Evolutionary conservation across 2,329 filamentous ascomycete genomes (phyloP).

Genomic region (Calycina marina): DNA sequence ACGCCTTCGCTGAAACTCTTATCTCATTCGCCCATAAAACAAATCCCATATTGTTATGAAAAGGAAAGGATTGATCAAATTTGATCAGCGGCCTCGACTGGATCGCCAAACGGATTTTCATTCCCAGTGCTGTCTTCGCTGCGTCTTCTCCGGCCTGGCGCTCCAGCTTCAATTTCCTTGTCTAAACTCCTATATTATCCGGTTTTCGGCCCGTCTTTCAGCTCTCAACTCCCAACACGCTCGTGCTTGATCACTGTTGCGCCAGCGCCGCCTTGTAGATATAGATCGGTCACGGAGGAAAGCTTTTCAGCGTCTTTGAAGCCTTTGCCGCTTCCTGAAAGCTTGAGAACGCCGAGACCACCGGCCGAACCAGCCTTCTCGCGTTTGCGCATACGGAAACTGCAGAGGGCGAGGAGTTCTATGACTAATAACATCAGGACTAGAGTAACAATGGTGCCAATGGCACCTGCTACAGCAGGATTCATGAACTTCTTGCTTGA

Average conservation of each 20-base stretch:
- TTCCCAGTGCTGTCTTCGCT: conserved; percentile 16
- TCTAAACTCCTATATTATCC: conserved; percentile 8
- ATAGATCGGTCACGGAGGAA: conserved; percentile 19
- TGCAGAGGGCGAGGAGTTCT: conserved; percentile 10
- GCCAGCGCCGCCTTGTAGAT: conserved; percentile 11
- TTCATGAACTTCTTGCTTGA: neutral
- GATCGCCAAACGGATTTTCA: conserved; percentile 18
- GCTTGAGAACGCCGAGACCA: conserved; percentile 7
- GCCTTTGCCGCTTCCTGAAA: conserved; percentile 13
- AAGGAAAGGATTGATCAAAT: too few relatives aligned
- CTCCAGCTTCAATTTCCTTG: conserved; percentile 10
- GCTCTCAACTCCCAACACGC: conserved; percentile 22
- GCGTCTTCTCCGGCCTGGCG: conserved; percentile 10
- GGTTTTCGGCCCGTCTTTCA: conserved; percentile 11
- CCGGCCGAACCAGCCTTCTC: conserved; percentile 1
- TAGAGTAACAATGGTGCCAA: conserved; percentile 18
- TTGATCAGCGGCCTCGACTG: too few relatives aligned
- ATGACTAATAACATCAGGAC: conserved; percentile 7
- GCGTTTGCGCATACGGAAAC: conserved; percentile 13
- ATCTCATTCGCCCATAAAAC: neutral
- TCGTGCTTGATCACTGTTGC: conserved; percentile 16
- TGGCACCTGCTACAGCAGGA: conserved; percentile 16
- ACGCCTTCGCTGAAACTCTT: too few relatives aligned
- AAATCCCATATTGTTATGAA: neutral
- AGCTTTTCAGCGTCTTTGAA: conserved; percentile 22